Base-by-base conservation (phyloP, 208 protist species). In the Acanthamoeba sp. region DNA sequence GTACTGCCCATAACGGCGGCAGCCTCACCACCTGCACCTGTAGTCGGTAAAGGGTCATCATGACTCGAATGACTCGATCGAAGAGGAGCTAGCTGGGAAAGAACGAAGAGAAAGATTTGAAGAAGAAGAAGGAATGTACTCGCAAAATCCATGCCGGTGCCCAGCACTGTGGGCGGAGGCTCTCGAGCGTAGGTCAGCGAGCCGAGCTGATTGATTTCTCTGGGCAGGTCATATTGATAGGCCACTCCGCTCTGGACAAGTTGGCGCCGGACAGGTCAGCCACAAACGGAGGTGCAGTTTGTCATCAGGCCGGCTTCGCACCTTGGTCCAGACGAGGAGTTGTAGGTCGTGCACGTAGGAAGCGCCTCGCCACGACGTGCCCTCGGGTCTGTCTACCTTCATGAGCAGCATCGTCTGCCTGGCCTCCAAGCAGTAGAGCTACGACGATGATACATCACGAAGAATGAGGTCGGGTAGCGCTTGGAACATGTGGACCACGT, bases 291-390 rank as follows among this genome's bases (percentile, higher is more conserved):
- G n/a, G n/a, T n/a, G n/a, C n/a, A n/a, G n/a, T n/a, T n/a, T n/a
- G n/a, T n/a, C n/a, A n/a, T n/a, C n/a, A n/a, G n/a, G n/a, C n/a
- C n/a, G n/a, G n/a, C n/a, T n/a, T n/a, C n/a, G n/a, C n/a, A 91
- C 85, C 85, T 91, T 71, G 50, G 52, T 24, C 85, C 85, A 91
- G 20, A 91, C 59, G 1, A 91, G 29, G 4, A 91, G 38, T 32
- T 91, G 85, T 5, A 91, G 57, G 20, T 64, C 57, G 55, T 71
- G 50, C 10, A 91, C 34, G 59, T 91, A 91, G 57, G 85, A 40
- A 6, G 85, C 85, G n/a, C 85, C 85, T 27, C 57, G 59, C 85
- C 85, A 91, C 48, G 78, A 87, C 22, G 45, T 29, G 24, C 78
- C 78, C 27, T 50, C 78, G 20, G 45, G 78, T 20, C 78, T 38